Evolutionary conservation across 2,329 filamentous ascomycete genomes (phyloP).

Genomic region (Dactylellina leptospora): DNA sequence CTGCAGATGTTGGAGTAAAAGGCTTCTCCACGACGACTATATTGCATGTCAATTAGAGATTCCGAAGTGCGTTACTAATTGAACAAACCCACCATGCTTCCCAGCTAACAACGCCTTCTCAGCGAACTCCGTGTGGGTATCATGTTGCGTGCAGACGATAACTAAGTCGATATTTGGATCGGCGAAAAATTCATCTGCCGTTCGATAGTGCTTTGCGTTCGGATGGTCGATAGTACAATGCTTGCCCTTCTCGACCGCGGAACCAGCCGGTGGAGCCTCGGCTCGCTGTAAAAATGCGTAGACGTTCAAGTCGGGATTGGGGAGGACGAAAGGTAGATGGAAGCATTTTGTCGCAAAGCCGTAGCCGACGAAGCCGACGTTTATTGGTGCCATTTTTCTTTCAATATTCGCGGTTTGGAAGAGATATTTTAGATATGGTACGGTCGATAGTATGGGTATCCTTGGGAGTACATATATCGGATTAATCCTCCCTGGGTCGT

Average conservation of each 20-base stretch:
- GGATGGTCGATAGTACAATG: slow-evolving; percentile 64
- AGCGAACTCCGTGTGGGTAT: slow-evolving; percentile 58
- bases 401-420: background rate
- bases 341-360: slow-evolving; percentile 64
- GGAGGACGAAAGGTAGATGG: slow-evolving; percentile 65
- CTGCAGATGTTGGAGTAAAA: slow-evolving; percentile 59
- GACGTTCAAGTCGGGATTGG: slow-evolving; percentile 63
- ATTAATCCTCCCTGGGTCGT: background rate
- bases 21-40: slow-evolving; percentile 61
- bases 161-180: slow-evolving; percentile 59
- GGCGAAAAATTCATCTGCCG: slow-evolving; percentile 59
- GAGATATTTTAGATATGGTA: too few relatives aligned
- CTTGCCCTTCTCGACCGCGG: slow-evolving; percentile 54
- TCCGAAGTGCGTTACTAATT: background rate
- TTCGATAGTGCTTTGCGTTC: slow-evolving; percentile 59
- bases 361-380: slow-evolving; percentile 66
- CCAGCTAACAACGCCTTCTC: slow-evolving; percentile 59
- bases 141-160: slow-evolving; percentile 59
- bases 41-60: background rate
- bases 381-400: slow-evolving; percentile 58
- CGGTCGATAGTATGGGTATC: too few relatives aligned
- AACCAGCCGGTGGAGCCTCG: slow-evolving; percentile 54
- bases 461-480: background rate
- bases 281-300: slow-evolving; percentile 65
- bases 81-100: slow-evolving; percentile 57